These are phyloP conservation scores for Dovyalis caffra DNA, from an alignment of 345 rosid species.

Conservation along the genomic window DNA sequence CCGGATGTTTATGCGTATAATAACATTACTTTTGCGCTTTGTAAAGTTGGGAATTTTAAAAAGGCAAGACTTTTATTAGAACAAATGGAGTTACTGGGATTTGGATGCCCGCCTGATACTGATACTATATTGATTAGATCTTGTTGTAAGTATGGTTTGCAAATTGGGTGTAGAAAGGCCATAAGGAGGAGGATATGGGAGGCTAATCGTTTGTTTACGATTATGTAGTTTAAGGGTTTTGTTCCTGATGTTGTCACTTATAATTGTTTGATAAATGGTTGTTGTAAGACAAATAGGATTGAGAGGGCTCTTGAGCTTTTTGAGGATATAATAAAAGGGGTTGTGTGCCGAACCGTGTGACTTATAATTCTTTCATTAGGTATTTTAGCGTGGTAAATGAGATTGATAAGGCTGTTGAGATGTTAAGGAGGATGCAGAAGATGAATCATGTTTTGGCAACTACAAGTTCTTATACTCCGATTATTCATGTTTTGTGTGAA, in stretches of 20 bases:
- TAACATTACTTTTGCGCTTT: constrained; percentile 64
- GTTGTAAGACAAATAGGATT: constrained; percentile 69
- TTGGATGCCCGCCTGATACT: constrained; percentile 68
- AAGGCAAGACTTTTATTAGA: constrained; percentile 71
- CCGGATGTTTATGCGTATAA: constrained; percentile 82
- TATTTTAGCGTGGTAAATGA: constrained; percentile 74
- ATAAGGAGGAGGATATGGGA: constrained; percentile 83
- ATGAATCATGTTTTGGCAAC: constrained; percentile 67
- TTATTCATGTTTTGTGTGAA: constrained; percentile 82
- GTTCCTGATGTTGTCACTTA: constrained; percentile 79
- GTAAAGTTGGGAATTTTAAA: constrained; percentile 73
- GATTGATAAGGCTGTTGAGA: constrained; percentile 64
- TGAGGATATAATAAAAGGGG: constrained; percentile 66
- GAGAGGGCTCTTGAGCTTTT: constrained; percentile 76
- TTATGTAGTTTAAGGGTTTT: constrained; percentile 81
- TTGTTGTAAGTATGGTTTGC: constrained; percentile 71
- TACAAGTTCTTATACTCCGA: constrained; percentile 64
- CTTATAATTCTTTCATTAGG: constrained; percentile 78
- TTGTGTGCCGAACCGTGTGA: constrained; percentile 65
- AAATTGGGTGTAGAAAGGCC: constrained; percentile 78
- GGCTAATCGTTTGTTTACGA: constrained; percentile 76
- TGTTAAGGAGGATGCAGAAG: constrained; percentile 70
- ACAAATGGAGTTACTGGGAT: constrained; percentile 86
- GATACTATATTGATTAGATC: constrained; percentile 72
- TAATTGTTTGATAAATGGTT: constrained; percentile 89